Evolutionary conservation across 345 rosid genomes (phyloP), one percentile per base, ranked within the genome.

Genomic region (Limnanthes douglasii): DNA sequence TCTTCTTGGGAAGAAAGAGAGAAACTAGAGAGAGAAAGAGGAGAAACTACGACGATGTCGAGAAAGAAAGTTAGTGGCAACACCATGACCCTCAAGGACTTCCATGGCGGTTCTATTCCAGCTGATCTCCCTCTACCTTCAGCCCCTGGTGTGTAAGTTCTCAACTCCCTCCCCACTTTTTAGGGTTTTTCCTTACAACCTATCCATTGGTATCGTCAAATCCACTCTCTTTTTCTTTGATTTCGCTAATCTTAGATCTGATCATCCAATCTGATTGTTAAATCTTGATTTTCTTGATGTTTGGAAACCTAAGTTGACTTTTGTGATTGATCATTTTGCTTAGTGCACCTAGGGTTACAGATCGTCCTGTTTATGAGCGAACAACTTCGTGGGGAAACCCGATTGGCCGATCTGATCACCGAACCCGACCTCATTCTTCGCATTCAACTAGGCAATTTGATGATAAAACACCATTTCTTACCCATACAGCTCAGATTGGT

Each of bases 71-170:
- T 43, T 46, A 36, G 55, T 35, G 78, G 80, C 43, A 66, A 64
- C 54, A 82, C 96, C 15, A 80, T 85, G 90, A 76, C 83, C 36
- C 78, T 85, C 23, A 80, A 77, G 69, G 96, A 74, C 43, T 85
- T 85, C 64, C 96, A 80, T 54, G 93, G 96, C 53, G 93, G 93
- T 39, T 76, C 90, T 20, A 85, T 85, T 37, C 90, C 90, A 24
- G 39, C 86, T 46, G 86, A 85, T 69, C 74, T 80, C 41, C 66
- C 69, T 50, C 78, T 85, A 9, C 96, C 96, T 56, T 85, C 96
- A 16, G 93, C 93, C 52, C 96, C 90, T 46, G 90, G 93, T 56
- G 70, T 72, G 96, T 80, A 69, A 69, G 75, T 56, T 18, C 37
- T n/a, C 27, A 13, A n/a, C 39, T 43, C 15, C 17, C 5, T 16